These are phyloP conservation scores for Panicum hallii DNA, from an alignment of 202 grass and related monocot species.

Conservation along the genomic window DNA sequence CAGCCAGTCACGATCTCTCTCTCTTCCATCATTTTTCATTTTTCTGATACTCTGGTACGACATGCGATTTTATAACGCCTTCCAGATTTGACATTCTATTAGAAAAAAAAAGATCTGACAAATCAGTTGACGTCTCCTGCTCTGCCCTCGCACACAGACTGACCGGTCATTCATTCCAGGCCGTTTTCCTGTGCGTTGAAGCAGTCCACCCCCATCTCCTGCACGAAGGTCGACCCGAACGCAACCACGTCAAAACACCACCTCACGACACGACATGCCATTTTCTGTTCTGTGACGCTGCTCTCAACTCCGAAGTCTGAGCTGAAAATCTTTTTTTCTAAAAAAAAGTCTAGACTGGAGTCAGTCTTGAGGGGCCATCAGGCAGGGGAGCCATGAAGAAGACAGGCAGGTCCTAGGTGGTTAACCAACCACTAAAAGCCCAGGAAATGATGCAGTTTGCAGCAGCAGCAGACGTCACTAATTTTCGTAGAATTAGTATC, in stretches of 20 bases:
- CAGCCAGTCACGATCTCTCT: too few species aligned
- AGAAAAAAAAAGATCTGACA: too few species aligned
- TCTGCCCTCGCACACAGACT: background rate
- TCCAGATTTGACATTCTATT: background rate
- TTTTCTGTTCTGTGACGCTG: background rate
- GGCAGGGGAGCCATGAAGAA: background rate
- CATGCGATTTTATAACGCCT: background rate
- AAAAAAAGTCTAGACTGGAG: background rate
- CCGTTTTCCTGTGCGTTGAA: conserved; percentile 12
- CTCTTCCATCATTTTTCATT: too few species aligned
- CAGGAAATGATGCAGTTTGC: background rate
- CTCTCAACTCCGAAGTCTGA: background rate
- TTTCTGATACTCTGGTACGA: too few species aligned
- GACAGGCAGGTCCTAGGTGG: too few species aligned
- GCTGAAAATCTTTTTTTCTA: too few species aligned
- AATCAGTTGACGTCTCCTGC: background rate
- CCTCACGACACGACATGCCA: background rate
- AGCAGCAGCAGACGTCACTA: background rate
- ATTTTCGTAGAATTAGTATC: background rate
- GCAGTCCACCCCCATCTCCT: background rate
- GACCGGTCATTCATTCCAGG: background rate
- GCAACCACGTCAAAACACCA: conserved; percentile 1
- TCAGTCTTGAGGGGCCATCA: background rate
- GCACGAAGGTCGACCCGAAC: too few species aligned
- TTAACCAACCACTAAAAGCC: conserved; percentile 4